Evolutionary conservation across 163 green algal genomes (phyloP).

Genomic region (Chlamydomonas reinhardtii): DNA sequence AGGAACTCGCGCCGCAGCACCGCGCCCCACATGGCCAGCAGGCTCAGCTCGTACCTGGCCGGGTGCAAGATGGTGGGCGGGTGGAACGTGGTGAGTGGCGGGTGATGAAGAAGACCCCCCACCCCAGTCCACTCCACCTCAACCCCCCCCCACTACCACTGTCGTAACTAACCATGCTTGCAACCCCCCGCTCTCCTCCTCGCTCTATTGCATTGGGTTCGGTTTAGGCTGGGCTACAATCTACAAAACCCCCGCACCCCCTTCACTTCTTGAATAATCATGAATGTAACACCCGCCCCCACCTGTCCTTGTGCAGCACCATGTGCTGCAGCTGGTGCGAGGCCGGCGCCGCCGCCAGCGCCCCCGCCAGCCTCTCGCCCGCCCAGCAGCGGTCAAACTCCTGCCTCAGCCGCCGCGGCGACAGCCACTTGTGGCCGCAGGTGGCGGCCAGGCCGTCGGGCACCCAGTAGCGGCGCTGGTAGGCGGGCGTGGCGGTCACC

Average conservation of each 20-base stretch:
- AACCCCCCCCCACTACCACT: no score
- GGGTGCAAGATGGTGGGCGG: no score
- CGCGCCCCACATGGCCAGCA: constrained; percentile 6
- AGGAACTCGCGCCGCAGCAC: constrained; percentile 8
- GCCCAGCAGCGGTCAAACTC: constrained; percentile 8
- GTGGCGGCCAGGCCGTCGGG: not conserved
- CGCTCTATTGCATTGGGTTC: no score
- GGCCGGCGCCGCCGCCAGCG: constrained; percentile 8
- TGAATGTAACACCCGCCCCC: not conserved
- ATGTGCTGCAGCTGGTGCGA: constrained; percentile 24
- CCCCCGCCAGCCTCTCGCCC: not conserved
- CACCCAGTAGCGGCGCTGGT: constrained; percentile 43
- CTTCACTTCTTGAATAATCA: no score
- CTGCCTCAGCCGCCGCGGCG: constrained; percentile 18
- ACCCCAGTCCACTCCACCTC: no score
- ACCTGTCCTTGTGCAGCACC: constrained; percentile 50
- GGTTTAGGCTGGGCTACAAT: no score
- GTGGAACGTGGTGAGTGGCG: no score
- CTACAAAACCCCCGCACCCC: not conserved
- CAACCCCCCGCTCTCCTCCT: no score
- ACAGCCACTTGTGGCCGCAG: constrained; percentile 26
- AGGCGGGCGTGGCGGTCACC: constrained; percentile 72
- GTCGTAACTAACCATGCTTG: no score
- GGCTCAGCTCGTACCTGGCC: constrained; percentile 20
- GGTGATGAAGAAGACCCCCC: no score